Base-by-base conservation (phyloP, 2,329 filamentous ascomycete species). In the Pseudogymnoascus sp. region DNA sequence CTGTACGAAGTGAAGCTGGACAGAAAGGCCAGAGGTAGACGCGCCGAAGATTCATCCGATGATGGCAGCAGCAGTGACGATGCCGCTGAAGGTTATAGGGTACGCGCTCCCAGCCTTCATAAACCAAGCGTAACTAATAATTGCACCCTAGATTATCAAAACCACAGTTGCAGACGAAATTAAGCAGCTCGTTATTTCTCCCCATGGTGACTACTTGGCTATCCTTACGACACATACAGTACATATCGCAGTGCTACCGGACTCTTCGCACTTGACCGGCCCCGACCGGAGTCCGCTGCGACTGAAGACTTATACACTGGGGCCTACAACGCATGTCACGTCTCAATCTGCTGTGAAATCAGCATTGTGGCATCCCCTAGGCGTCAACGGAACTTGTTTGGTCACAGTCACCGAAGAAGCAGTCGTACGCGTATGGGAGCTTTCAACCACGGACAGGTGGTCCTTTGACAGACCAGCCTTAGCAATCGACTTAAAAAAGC, bases 361-460 rank as follows among this genome's bases (percentile, higher is more conserved):
- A 1, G 89, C 87, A 3, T 70, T 97, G 63, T 99, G 94, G 93
- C 94, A 99, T 75, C 94, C 94, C 0, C 79, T 97, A 0, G 92
- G 92, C 1, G 86, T 93, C 9, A 85, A 88, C 64, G 89, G 89
- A 33, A 86, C 86, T 21, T 92, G 90, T 61, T 77, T 99, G 33
- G 88, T 97, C 18, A 97, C 94, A 0, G 83, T 97, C 42, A 96
- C 94, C 1, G 84, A 86, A 60, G 92, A 97, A 72, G 91, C 92
- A 5, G 87, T 92, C 37, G 89, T 97, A 3, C 85, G 94, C 36
- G 77, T 97, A 13, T 97, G 93, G 92, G 92, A 97, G 72, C 74
- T 97, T 61, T 90, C 92, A 29, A 82, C 86, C n/a, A 82, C 87
- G 36, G 89, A 96, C 72, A 84, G 91, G 62, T 92, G 88, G 82